Conservation (phyloP, 306 rosid species). For the Pueraria montana region DNA sequence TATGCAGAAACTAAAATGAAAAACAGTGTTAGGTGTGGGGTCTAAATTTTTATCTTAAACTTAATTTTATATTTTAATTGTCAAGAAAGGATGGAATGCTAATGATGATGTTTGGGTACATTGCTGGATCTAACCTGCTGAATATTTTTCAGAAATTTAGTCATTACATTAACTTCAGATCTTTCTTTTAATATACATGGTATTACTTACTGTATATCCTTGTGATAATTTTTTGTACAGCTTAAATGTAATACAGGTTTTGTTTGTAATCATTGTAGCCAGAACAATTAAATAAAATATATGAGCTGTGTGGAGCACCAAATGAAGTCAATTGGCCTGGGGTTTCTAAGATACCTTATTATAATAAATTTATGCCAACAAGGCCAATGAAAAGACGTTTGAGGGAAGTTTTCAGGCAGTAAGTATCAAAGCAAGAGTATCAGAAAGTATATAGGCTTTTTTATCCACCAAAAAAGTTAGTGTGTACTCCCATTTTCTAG, state of each 20-base stretch:
- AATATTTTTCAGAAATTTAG: constrained; percentile 25
- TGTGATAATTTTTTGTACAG: constrained; percentile 1
- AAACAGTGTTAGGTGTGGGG: background rate
- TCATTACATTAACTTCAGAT: background rate
- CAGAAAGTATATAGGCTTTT: constrained; percentile 1
- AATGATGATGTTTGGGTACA: constrained; percentile 7
- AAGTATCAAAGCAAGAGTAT: constrained; percentile 46
- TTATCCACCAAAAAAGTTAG: background rate
- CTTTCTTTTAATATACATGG: constrained; percentile 15
- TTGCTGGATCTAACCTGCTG: background rate
- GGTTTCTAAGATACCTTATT: constrained; percentile 70
- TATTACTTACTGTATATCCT: constrained; percentile 15
- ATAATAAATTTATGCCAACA: constrained; percentile 73
- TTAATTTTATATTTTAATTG: background rate
- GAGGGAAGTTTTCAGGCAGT: constrained; percentile 72
- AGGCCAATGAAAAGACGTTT: constrained; percentile 74
- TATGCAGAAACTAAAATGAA: background rate
- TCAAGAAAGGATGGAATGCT: background rate
- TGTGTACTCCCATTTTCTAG: background rate
- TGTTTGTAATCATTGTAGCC: constrained; percentile 58
- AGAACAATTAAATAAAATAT: constrained; percentile 77
- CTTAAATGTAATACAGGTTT: constrained; percentile 8
- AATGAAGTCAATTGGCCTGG: constrained; percentile 83
- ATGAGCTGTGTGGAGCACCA: constrained; percentile 82
- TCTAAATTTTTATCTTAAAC: background rate